phyloP scores from a whole-genome alignment of 2,329 filamentous ascomycete species.

The Paracamarosporium sp. region DNA sequence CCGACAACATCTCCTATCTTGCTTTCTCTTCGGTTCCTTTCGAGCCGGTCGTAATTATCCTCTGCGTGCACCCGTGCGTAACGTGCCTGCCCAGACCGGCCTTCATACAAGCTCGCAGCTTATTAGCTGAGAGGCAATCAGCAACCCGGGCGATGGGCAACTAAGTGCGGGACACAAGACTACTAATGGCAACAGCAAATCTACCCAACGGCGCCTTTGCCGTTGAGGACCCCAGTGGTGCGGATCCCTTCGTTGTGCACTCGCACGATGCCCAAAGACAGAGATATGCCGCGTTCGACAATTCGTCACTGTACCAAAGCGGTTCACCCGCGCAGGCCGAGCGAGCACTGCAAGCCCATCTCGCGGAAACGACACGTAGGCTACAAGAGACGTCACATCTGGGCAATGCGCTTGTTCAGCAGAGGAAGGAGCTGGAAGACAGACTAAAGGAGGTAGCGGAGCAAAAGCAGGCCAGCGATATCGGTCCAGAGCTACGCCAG shows the following conservation, averaged over 20 bases:
- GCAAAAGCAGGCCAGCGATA: slow-evolving; percentile 71
- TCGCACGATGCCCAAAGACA: slow-evolving; percentile 57
- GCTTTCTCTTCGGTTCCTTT: slow-evolving; percentile 4
- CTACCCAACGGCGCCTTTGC: slow-evolving; percentile 49
- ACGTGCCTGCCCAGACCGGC: background rate
- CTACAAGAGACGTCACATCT: slow-evolving; percentile 91
- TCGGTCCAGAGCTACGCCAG: slow-evolving; percentile 81
- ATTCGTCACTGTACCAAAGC: slow-evolving; percentile 75
- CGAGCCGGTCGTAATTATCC: slow-evolving; percentile 8
- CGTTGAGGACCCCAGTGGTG: slow-evolving; percentile 43
- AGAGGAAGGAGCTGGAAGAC: slow-evolving; percentile 82
- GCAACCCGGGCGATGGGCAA: slow-evolving; percentile 34
- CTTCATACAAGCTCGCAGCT: slow-evolving; percentile 8
- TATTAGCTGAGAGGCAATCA: background rate
- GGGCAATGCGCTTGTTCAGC: slow-evolving; percentile 84
- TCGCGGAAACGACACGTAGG: slow-evolving; percentile 89
- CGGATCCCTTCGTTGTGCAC: slow-evolving; percentile 54
- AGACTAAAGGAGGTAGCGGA: slow-evolving; percentile 85
- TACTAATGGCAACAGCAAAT: slow-evolving; percentile 52
- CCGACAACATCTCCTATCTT: background rate
- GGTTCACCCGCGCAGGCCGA: slow-evolving; percentile 87
- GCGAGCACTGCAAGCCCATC: slow-evolving; percentile 86
- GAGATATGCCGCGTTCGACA: slow-evolving; percentile 84
- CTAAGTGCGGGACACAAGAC: slow-evolving; percentile 23
- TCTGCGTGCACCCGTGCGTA: too few relatives aligned